Conservation (phyloP, 495 filamentous ascomycete genomes). For the Podospora pseudocomata region DNA sequence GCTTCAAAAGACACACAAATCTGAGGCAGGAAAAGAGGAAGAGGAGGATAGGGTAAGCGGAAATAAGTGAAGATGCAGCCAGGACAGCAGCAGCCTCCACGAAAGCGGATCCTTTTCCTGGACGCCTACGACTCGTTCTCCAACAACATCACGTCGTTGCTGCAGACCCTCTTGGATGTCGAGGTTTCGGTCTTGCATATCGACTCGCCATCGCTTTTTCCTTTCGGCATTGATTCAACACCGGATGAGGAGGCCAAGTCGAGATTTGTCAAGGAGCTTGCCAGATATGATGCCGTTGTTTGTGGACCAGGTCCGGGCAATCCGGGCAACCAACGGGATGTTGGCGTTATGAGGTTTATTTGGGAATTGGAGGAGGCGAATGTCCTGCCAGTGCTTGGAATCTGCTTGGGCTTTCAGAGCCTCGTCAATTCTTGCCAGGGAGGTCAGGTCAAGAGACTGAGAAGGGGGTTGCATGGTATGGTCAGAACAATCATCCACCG, state of each 20-base stretch:
- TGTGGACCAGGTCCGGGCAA: slow-evolving; percentile 78
- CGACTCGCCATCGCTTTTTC: slow-evolving; percentile 48
- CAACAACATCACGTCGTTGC: slow-evolving; percentile 81
- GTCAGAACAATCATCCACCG: slow-evolving; percentile 59
- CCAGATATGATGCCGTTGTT: slow-evolving; percentile 68
- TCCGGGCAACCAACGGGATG: slow-evolving; percentile 56
- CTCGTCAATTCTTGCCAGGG: slow-evolving; percentile 62
- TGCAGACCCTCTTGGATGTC: slow-evolving; percentile 60
- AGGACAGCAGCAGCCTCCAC: background rate
- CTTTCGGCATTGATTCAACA: background rate
- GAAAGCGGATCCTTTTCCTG: slow-evolving; percentile 66
- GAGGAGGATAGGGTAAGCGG: background rate
- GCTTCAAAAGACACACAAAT: background rate
- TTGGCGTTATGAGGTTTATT: slow-evolving; percentile 73
- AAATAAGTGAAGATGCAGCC: slow-evolving; percentile 7
- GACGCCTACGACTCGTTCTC: slow-evolving; percentile 97
- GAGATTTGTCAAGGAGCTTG: slow-evolving; percentile 45
- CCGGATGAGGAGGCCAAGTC: slow-evolving; percentile 19
- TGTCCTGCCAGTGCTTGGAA: slow-evolving; percentile 73
- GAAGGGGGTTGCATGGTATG: slow-evolving; percentile 75
- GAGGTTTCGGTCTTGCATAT: slow-evolving; percentile 70
- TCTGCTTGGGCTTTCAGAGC: slow-evolving; percentile 91
- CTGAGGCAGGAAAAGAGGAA: background rate
- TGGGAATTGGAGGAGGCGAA: slow-evolving; percentile 62
- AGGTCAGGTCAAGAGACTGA: slow-evolving; percentile 57